phyloP scores from a whole-genome alignment of 306 rosid species.

The Inga laurina region DNA sequence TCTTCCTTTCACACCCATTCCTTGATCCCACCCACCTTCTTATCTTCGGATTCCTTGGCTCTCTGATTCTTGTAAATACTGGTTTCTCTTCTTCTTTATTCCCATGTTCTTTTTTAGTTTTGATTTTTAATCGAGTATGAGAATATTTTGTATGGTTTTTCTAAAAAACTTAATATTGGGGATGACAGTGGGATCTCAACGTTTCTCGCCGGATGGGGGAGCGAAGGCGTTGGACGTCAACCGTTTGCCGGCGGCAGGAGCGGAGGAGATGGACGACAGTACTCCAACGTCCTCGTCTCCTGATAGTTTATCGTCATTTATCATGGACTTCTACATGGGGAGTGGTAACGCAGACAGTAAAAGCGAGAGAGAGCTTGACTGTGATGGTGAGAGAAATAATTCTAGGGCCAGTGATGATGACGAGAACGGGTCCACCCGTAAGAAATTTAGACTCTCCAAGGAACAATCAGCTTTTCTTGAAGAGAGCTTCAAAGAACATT shows the following conservation, averaged over 20 bases:
- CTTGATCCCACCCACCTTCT: conserved; percentile 38
- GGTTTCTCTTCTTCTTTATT: not conserved
- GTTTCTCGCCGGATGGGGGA: conserved; percentile 32
- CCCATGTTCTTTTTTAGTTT: not conserved
- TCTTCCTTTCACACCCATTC: conserved; percentile 30
- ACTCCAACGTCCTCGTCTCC: conserved; percentile 34
- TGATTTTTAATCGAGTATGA: not conserved
- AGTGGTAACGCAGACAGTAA: conserved; percentile 30
- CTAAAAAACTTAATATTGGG: not conserved
- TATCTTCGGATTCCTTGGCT: conserved; percentile 73
- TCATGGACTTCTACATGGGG: conserved; percentile 63
- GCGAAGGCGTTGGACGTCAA: conserved; percentile 64
- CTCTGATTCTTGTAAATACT: conserved; percentile 50
- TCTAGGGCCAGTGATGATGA: conserved; percentile 80
- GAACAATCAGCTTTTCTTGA: conserved; percentile 92
- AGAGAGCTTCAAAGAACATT: conserved; percentile 90
- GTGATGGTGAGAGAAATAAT: conserved; percentile 56
- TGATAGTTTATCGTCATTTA: conserved; percentile 69
- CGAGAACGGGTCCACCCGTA: conserved; percentile 71
- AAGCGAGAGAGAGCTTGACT: conserved; percentile 56
- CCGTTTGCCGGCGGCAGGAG: conserved; percentile 39
- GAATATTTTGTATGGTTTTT: no score
- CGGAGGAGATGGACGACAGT: conserved; percentile 60
- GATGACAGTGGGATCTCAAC: not conserved
- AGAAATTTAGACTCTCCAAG: conserved; percentile 89